Conservation (phyloP, 139 green algal genomes). For the Haematococcus sp. region DNA sequence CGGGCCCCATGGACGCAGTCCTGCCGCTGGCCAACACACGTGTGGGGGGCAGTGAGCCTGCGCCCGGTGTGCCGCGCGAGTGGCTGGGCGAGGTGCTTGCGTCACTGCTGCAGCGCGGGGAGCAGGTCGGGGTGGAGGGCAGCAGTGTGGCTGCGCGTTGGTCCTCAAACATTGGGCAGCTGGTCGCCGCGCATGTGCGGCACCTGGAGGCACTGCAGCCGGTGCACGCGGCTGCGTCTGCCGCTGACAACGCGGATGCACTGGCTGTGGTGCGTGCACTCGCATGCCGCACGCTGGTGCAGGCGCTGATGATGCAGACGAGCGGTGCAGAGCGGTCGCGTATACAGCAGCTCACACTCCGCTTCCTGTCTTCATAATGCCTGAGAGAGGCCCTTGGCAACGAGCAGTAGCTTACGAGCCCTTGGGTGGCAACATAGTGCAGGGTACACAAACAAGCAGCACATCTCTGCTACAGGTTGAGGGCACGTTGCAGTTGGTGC, state of each 20-base stretch:
- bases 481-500: too few species aligned
- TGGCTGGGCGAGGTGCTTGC: slow-evolving; percentile 7
- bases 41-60: neutral
- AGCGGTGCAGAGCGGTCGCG: too few species aligned
- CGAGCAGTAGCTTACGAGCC: too few species aligned
- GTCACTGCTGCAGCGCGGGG: too few species aligned
- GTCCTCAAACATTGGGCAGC: too few species aligned
- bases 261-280: slow-evolving; percentile 26
- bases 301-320: slow-evolving; percentile 23
- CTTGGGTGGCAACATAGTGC: too few species aligned
- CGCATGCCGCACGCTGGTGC: slow-evolving; percentile 10
- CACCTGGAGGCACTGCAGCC: slow-evolving; percentile 18
- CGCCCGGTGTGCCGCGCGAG: neutral
- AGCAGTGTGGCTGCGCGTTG: too few species aligned
- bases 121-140: too few species aligned
- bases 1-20: neutral
- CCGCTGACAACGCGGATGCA: slow-evolving; percentile 18
- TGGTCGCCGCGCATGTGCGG: slow-evolving; percentile 2
- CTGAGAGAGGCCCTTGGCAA: too few species aligned
- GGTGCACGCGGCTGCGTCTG: slow-evolving; percentile 10
- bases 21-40: slow-evolving; percentile 21
- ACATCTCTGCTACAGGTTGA: too few species aligned
- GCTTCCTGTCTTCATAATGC: neutral
- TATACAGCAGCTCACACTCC: neutral
- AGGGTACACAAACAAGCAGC: too few species aligned